These are phyloP conservation scores for Nannochloropsis salina DNA, from an alignment of 108 stramenopile species.

Conservation along the genomic window DNA sequence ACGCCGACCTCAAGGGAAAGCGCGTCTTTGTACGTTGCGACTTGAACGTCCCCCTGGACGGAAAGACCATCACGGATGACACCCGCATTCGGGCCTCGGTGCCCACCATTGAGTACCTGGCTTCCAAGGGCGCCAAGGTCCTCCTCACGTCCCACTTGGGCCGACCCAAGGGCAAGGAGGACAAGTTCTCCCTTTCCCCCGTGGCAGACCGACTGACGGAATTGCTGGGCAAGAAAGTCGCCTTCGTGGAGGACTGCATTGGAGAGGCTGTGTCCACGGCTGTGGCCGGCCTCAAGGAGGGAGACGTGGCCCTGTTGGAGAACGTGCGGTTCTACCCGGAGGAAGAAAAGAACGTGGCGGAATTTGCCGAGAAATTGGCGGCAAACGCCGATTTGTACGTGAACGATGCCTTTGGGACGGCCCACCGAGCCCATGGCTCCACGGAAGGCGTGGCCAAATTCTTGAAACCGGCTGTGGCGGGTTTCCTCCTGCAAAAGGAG, in stretches of 20 bases:
- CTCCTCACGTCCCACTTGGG: conserved; percentile 98
- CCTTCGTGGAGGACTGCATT: conserved; percentile 88
- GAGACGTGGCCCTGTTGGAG: conserved; percentile 84
- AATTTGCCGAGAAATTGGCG: conserved; percentile 55
- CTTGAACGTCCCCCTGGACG: conserved; percentile 92
- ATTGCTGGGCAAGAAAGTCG: conserved; percentile 82
- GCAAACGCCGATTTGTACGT: conserved; percentile 78
- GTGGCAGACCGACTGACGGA: conserved; percentile 88
- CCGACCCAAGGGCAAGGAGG: conserved; percentile 94
- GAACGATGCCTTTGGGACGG: conserved; percentile 99
- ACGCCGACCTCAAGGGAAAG: conserved; percentile 79
- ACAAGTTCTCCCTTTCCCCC: conserved; percentile 95
- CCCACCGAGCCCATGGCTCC: conserved; percentile 94
- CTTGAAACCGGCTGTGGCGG: conserved; percentile 52
- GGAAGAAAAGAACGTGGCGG: conserved; percentile 53
- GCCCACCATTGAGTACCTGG: conserved; percentile 95
- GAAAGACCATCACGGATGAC: conserved; percentile 94
- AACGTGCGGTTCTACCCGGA: conserved; percentile 90
- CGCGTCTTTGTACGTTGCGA: conserved; percentile 93
- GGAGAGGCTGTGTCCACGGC: conserved; percentile 80
- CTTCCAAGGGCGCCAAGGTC: conserved; percentile 88
- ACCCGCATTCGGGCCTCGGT: conserved; percentile 97
- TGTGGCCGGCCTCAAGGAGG: conserved; percentile 62
- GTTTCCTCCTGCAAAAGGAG: conserved; percentile 84
- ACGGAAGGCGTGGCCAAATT: conserved; percentile 81